Evolutionary conservation across 2,329 filamentous ascomycete species (phyloP), one percentile per base, ranked within the genome.

Genomic region (Epichloe glyceriae): DNA sequence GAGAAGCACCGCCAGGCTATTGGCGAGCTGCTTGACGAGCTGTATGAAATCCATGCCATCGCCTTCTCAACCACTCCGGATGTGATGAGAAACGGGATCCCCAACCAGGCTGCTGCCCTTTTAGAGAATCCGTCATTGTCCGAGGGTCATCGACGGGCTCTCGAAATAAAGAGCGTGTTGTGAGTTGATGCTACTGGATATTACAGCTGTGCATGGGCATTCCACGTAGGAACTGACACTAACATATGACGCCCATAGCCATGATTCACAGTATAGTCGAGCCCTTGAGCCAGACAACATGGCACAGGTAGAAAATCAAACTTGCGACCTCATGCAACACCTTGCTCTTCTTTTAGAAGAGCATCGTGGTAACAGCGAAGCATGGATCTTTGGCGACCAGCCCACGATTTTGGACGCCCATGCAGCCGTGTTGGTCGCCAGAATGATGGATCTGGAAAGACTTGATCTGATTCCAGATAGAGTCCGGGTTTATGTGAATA

Each of bases 161-260:
- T 65, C 4, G 62, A 65, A 53, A 60, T 63, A 30, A 62, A 62
- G 44, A 64, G 59, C 20, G 46, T 63, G 19, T 62, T 61, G 61
- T 64, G 56, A 58, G 62, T 62, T 8, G 14, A 19, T 34, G 19
- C 10, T 30, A 30, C 30, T 30, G 10, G 8, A 30, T 30, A 30
- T 30, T 30, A 10, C 30, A 30, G 11, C 3, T 30, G 10, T 30
- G 30, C 30, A 30, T 30, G 30, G 30, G 3, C 30, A 30, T 30
- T 30, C 30, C 30, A 30, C 30, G 8, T 11, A 30, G 30, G 40
- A 3, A 22, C 7, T 15, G 3, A 19, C 3, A 34, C 42, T 45
- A 8, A 45, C 42, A 34, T 30, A 30, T 30, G 20, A 14, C n/a
- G 22, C 14, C 14, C 15, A 22, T 43, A 65, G 62, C 34, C 62